A percentile compares a stretch with the other conserved stretches of the same genome.
Conservation (phyloP, 2,329 filamentous ascomycete genomes). For the Epichloe baconii region DNA sequence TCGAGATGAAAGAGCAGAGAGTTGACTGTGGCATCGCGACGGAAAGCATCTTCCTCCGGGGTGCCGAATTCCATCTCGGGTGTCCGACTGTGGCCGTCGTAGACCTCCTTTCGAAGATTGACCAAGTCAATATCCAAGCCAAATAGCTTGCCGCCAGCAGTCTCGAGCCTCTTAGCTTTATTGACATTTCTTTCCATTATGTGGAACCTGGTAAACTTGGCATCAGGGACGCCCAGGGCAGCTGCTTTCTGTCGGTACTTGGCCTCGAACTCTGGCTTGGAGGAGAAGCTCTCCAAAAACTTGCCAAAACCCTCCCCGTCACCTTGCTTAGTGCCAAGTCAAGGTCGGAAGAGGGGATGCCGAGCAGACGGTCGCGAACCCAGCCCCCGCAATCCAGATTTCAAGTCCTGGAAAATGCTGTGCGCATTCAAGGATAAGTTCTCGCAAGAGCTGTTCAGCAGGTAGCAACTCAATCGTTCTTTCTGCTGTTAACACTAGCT, state of each 20-base stretch:
- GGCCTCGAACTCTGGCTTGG: background rate
- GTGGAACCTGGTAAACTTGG: constrained; percentile 4
- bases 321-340: constrained; percentile 8
- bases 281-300: constrained; percentile 5
- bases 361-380: constrained; percentile 10
- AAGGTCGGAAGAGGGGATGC: constrained; percentile 8
- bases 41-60: constrained; percentile 8
- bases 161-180: constrained; percentile 10
- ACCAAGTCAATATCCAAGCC: constrained; percentile 10
- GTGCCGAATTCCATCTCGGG: constrained; percentile 10
- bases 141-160: constrained; percentile 7
- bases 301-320: constrained; percentile 7
- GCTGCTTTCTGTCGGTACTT: constrained; percentile 4
- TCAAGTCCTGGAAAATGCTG: constrained; percentile 7
- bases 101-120: constrained; percentile 10
- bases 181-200: constrained; percentile 6
- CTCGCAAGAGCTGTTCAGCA: constrained; percentile 4
- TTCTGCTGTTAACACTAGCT: too few relatives aligned
- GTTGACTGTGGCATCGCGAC: constrained; percentile 10
- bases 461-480: background rate
- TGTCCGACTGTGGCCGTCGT: constrained; percentile 7
- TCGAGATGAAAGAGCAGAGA: constrained; percentile 8
- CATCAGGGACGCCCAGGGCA: constrained; percentile 1
- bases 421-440: constrained; percentile 7
- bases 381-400: constrained; percentile 10